phyloP scores from a whole-genome alignment of 1,139 yeast species.

The Candida sanyaensis region DNA sequence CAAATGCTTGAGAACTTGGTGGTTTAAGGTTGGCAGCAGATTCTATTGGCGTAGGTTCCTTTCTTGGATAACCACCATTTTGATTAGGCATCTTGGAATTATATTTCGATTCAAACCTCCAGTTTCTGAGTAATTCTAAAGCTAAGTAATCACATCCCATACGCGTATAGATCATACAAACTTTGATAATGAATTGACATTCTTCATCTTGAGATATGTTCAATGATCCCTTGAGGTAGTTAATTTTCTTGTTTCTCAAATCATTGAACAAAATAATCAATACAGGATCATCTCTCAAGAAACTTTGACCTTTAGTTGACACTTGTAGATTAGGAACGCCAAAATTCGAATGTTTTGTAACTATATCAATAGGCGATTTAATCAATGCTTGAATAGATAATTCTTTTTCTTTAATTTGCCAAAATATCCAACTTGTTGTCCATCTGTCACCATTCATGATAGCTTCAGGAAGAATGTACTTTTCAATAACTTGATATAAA shows the following conservation, averaged over 20 bases:
- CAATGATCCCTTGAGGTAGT: conserved; percentile 50
- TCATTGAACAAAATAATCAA: conserved; percentile 64
- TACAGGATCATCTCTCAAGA: conserved; percentile 81
- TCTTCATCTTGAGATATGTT: conserved; percentile 54
- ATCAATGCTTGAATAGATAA: conserved; percentile 67
- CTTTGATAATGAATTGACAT: conserved; percentile 59
- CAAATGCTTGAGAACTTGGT: conserved; percentile 56
- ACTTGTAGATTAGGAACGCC: conserved; percentile 19
- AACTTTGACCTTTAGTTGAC: conserved; percentile 39
- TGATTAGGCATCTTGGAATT: neutral
- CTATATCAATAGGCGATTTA: conserved; percentile 51
- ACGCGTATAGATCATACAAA: conserved; percentile 67
- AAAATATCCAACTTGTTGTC: conserved; percentile 80
- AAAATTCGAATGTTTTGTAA: conserved; percentile 27
- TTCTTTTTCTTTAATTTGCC: conserved; percentile 59
- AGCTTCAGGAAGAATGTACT: conserved; percentile 59
- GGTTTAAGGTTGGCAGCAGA: conserved; percentile 24
- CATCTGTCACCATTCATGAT: conserved; percentile 72
- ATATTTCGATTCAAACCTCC: conserved; percentile 52
- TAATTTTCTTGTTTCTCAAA: conserved; percentile 52
- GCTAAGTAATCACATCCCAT: conserved; percentile 93
- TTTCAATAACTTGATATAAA: conserved; percentile 49
- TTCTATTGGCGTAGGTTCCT: neutral
- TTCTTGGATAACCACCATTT: neutral
- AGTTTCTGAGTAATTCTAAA: conserved; percentile 58